phyloP scores from a whole-genome alignment of 202 grass and related monocot species.

The Digitaria exilis region DNA sequence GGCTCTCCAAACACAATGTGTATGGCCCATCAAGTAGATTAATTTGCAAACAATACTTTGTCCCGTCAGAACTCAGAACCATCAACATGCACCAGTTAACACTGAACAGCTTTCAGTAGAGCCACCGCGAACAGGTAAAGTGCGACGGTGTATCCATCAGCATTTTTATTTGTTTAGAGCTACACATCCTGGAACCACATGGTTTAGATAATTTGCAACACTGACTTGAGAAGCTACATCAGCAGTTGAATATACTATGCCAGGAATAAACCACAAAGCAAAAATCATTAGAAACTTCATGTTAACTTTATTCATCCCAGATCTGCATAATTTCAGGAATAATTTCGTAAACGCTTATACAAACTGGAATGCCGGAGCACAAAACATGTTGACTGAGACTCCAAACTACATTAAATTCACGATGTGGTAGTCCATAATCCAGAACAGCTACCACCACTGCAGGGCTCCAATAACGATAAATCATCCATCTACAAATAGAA shows the following conservation, averaged over 20 bases:
- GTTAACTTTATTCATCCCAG: conserved; percentile 21
- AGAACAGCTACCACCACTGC: conserved; percentile 53
- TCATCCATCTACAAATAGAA: conserved; percentile 96
- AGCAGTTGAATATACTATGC: neutral
- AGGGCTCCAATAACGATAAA: conserved; percentile 46
- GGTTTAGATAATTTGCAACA: neutral
- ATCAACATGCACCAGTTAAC: too few relatives aligned
- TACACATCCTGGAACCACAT: neutral
- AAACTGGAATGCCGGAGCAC: conserved; percentile 20
- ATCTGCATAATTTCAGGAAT: neutral
- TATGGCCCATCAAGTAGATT: too few relatives aligned
- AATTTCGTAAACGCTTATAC: neutral
- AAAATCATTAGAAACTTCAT: neutral
- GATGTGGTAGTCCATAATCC: conserved; percentile 43
- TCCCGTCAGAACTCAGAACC: too few relatives aligned
- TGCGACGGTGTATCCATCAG: too few relatives aligned
- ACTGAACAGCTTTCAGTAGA: neutral
- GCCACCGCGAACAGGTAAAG: too few relatives aligned
- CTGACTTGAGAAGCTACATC: neutral
- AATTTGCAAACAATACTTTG: too few relatives aligned
- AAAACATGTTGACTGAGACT: conserved; percentile 38
- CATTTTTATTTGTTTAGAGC: neutral
- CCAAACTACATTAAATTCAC: conserved; percentile 43
- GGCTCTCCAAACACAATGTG: too few relatives aligned
- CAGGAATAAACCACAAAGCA: neutral